Evolutionary conservation across 2,329 filamentous ascomycete species (phyloP).

Genomic region (Aureobasidium lini): DNA sequence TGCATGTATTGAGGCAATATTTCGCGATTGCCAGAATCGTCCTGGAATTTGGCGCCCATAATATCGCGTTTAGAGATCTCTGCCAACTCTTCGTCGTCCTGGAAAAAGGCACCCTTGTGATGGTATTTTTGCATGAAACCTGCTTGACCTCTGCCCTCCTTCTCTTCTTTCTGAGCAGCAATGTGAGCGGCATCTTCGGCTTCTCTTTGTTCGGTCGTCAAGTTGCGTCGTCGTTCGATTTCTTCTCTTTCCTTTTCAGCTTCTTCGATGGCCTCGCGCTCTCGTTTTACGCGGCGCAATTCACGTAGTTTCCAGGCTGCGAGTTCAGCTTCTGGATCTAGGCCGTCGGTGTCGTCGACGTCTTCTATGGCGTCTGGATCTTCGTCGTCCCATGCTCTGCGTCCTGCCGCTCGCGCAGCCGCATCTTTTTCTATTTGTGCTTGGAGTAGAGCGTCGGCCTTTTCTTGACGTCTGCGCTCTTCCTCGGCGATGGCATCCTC

Average conservation of each 20-base stretch:
- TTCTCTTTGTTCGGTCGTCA: slow-evolving; percentile 78
- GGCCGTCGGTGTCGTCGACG: slow-evolving; percentile 80
- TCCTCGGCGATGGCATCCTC: slow-evolving; percentile 39
- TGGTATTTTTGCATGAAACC: slow-evolving; percentile 92
- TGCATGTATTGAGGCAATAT: slow-evolving; percentile 86
- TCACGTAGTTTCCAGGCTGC: slow-evolving; percentile 93
- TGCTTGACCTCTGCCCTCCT: slow-evolving; percentile 69
- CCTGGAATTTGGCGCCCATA: slow-evolving; percentile 74
- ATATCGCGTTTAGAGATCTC: slow-evolving; percentile 70
- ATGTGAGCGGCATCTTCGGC: slow-evolving; percentile 77
- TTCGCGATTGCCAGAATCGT: slow-evolving; percentile 76
- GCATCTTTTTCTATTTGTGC: slow-evolving; percentile 80
- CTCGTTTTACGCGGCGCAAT: slow-evolving; percentile 77
- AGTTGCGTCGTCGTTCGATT: slow-evolving; percentile 76
- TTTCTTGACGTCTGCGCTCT: slow-evolving; percentile 56
- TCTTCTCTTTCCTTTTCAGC: slow-evolving; percentile 82
- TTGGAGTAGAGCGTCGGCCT: slow-evolving; percentile 73
- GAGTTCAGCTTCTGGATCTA: slow-evolving; percentile 80
- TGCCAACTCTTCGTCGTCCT: slow-evolving; percentile 55
- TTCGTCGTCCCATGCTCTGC: slow-evolving; percentile 78
- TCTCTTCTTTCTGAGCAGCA: slow-evolving; percentile 68
- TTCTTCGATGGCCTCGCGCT: slow-evolving; percentile 74
- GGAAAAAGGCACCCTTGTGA: slow-evolving; percentile 94
- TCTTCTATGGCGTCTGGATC: slow-evolving; percentile 53
- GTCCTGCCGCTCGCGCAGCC: slow-evolving; percentile 64